Evolutionary conservation across 2,329 filamentous ascomycete species (phyloP), one percentile per base, ranked within the genome.

Genomic region (Alternaria atra): DNA sequence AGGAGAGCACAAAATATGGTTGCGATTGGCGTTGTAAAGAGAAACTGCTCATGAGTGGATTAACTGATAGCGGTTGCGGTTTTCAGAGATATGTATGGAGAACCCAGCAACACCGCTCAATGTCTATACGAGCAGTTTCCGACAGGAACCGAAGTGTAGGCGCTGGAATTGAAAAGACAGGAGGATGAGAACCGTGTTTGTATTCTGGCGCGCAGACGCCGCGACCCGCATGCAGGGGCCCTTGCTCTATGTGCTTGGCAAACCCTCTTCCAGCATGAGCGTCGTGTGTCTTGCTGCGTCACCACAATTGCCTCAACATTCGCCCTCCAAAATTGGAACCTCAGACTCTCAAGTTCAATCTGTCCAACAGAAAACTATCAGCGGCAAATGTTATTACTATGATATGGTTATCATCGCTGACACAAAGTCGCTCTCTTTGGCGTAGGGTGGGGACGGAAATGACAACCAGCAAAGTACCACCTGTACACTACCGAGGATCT

Each of bases 331-430:
- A 2, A 0, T 12, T 6, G 17, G n/a, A 17, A 48, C 46, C 10
- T 10, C 9, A 17, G 30, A 34, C 20, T 10, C 9, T 23, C 10
- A 7, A 35, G 17, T 48, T 7, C 46, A 23, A 17, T 34, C 25
- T 12, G 2, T 34, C 17, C 17, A 8, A 35, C 0, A 6, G 5
- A 2, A 2, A 4, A 10, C 5, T 5, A 23, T 13, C 0, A 17
- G 23, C 17, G 12, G 15, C 2, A 48, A 29, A 1, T 5, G 27
- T 15, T 20, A 9, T 10, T 5, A 6, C 8, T 13, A n/a, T 12
- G 5, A 13, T 15, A 35, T 13, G 13, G 17, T 1, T 10, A 50
- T 3, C 46, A 17, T 35, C 0, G 32, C 6, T 20, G 3, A 37
- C 10, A 10, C 23, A 20, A 50, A n/a, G 6, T 37, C 3, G 20